Conservation (phyloP, 306 rosid genomes). For the Ormosia semicastrata region DNA sequence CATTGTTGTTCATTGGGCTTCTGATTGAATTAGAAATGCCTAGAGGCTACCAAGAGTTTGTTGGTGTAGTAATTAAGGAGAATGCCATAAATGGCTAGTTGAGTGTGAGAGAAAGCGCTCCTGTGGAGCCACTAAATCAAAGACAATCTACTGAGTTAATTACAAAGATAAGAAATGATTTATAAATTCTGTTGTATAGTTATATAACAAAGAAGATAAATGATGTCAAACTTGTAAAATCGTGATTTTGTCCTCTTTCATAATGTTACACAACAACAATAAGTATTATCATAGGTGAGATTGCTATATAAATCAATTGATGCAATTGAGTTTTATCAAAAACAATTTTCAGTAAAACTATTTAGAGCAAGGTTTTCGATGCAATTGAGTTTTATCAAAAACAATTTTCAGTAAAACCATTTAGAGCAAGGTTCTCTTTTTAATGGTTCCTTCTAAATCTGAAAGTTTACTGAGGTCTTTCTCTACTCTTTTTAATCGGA, state of each 20-base stretch:
- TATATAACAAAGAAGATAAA: neutral
- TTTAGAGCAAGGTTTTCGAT: no score
- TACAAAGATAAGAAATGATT: neutral
- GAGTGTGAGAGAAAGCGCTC: neutral
- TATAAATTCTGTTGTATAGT: neutral
- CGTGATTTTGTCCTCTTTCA: neutral
- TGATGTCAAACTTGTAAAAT: neutral
- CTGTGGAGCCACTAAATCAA: conserved; percentile 2
- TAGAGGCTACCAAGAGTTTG: neutral
- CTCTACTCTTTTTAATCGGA: no score
- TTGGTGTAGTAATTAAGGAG: neutral
- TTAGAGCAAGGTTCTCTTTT: no score
- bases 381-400: no score
- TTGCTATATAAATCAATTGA: no score
- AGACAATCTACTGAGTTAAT: conserved; percentile 6
- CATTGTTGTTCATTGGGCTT: neutral
- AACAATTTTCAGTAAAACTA: no score
- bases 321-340: no score
- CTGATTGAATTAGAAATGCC: neutral
- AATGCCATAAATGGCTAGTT: conserved; percentile 2
- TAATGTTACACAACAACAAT: no score
- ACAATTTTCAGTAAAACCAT: no score
- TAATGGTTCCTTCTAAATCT: no score
- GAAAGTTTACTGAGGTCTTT: no score
- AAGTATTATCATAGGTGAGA: no score